A percentile compares a stretch with the other conserved stretches of the same genome.
These are phyloP conservation scores for Alnus glutinosa DNA, from an alignment of 306 rosid genomes.

Conservation along the genomic window DNA sequence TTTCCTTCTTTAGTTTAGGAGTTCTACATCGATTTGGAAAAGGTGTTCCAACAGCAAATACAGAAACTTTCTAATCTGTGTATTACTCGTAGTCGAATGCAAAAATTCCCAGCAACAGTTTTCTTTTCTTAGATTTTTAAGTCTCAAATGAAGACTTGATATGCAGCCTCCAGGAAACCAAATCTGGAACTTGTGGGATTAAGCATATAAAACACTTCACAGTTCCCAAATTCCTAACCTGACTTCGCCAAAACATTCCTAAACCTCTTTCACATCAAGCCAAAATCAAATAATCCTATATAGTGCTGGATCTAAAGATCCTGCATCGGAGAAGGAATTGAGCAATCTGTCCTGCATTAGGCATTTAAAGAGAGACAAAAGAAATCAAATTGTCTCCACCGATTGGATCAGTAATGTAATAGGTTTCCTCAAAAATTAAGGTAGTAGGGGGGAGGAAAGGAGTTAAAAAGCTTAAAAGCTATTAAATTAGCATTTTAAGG, in stretches of 20 bases:
- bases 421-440: neutral
- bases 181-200: neutral
- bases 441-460: neutral
- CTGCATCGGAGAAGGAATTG: neutral
- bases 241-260: neutral
- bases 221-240: neutral
- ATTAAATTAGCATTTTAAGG: neutral
- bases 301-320: neutral
- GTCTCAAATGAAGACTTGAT: neutral
- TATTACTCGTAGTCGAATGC: neutral
- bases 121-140: neutral
- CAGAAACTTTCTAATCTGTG: neutral
- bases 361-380: neutral
- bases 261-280: constrained; percentile 1
- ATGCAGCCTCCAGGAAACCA: neutral
- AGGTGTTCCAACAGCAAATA: neutral
- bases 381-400: neutral
- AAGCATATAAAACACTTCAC: neutral
- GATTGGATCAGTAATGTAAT: neutral
- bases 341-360: neutral
- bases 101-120: neutral
- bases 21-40: neutral
- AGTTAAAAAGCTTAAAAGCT: neutral
- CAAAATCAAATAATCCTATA: neutral
- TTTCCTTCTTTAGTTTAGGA: too few species aligned